Evolutionary conservation across 1,284 basidiomycete species (phyloP).

Genomic region (Ustilago curta): DNA sequence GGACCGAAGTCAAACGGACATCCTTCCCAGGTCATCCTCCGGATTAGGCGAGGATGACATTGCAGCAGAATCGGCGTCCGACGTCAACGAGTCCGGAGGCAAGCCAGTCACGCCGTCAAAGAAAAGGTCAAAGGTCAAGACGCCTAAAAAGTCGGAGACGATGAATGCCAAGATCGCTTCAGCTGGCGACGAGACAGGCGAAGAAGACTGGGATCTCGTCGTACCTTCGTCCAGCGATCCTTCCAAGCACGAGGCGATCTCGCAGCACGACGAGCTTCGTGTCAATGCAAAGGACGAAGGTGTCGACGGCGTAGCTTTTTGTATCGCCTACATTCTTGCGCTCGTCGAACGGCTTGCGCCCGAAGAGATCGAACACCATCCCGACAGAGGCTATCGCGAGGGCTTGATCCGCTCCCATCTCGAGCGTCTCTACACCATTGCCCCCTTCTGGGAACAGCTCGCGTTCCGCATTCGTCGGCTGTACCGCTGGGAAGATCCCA

Average conservation of each 20-base stretch:
- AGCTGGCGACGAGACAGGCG: not conserved
- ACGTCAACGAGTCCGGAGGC: conserved; percentile 3
- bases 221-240: conserved; percentile 30
- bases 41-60: conserved; percentile 12
- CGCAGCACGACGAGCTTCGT: conserved; percentile 46
- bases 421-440: conserved; percentile 68
- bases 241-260: not conserved
- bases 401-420: conserved; percentile 63
- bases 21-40: not conserved
- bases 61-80: conserved; percentile 3
- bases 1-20: conserved; percentile 10
- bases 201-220: conserved; percentile 55
- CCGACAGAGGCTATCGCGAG: conserved; percentile 65
- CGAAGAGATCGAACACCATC: conserved; percentile 65
- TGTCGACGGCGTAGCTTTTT: conserved; percentile 66
- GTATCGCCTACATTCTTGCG: conserved; percentile 67
- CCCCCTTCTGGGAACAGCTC: conserved; percentile 68
- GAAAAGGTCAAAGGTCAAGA: conserved; percentile 33
- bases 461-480: conserved; percentile 33
- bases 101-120: conserved; percentile 12
- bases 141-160: conserved; percentile 17
- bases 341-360: conserved; percentile 65
- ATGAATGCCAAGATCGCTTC: not conserved
- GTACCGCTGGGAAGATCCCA: conserved; percentile 54
- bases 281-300: conserved; percentile 56